A percentile compares a stretch with the other conserved stretches of the same genome.
Conservation (phyloP, 2,329 filamentous ascomycete species). For the Sclerotinia trifoliorum region DNA sequence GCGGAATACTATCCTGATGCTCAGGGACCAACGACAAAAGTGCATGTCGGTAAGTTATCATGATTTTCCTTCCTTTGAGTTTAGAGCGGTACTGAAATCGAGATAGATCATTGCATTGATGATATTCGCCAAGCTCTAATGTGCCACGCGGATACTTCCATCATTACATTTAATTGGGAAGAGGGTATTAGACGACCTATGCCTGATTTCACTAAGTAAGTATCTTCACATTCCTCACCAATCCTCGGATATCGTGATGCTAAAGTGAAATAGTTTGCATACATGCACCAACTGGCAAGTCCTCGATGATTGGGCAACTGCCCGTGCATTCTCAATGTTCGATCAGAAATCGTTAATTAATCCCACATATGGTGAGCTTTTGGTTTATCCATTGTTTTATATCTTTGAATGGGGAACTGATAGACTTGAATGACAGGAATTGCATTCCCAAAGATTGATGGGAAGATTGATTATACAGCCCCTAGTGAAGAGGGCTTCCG, state of each 20-base stretch:
- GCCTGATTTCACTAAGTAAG: conserved; percentile 11
- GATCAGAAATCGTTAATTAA: conserved; percentile 18
- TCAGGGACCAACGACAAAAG: conserved; percentile 11
- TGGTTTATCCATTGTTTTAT: no score
- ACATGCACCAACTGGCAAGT: conserved; percentile 18
- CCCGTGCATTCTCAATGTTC: conserved; percentile 15
- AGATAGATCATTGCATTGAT: conserved; percentile 19
- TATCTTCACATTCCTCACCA: background rate
- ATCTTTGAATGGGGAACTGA: background rate
- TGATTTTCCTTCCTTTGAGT: background rate
- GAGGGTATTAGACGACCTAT: background rate
- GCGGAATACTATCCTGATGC: conserved; percentile 17
- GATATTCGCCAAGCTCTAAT: conserved; percentile 16
- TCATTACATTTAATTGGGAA: conserved; percentile 12
- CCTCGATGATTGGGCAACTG: conserved; percentile 8
- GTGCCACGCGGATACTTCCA: conserved; percentile 18
- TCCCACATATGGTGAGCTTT: conserved; percentile 14
- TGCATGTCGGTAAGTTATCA: conserved; percentile 9
- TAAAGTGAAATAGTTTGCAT: conserved; percentile 1
- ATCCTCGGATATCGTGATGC: background rate
- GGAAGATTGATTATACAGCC: background rate
- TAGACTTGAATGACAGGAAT: background rate
- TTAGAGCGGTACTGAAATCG: background rate
- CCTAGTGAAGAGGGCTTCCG: background rate
- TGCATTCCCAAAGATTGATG: background rate